Evolutionary conservation across 495 filamentous ascomycete genomes (phyloP).

Genomic region (Neurospora intermedia): DNA sequence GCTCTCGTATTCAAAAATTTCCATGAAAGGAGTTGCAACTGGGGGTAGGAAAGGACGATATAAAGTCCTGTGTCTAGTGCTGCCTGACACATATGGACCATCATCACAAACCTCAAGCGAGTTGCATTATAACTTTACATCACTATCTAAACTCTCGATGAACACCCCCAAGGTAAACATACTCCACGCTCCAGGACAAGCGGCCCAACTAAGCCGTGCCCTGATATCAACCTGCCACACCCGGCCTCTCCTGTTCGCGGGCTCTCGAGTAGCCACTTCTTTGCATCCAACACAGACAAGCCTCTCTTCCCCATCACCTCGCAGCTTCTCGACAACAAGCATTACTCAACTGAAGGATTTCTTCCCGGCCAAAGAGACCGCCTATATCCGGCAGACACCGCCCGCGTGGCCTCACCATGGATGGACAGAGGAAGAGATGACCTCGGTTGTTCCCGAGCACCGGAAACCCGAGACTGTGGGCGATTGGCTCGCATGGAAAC

Average conservation of each 20-base stretch:
- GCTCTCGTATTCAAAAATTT: neutral
- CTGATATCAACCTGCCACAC: conserved; percentile 14
- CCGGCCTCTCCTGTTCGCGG: conserved; percentile 7
- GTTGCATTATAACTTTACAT: neutral
- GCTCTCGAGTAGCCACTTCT: conserved; percentile 10
- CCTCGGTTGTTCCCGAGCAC: conserved; percentile 28
- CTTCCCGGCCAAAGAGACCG: conserved; percentile 38
- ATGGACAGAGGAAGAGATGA: conserved; percentile 40
- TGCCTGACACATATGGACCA: neutral
- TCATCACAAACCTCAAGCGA: neutral
- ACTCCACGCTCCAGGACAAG: conserved; percentile 26
- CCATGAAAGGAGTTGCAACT: neutral
- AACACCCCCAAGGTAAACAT: conserved; percentile 20
- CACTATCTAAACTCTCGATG: conserved; percentile 5
- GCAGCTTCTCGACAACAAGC: conserved; percentile 32
- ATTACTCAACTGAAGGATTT: conserved; percentile 29
- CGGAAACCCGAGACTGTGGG: conserved; percentile 27
- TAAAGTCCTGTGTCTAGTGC: neutral
- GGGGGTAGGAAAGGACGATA: neutral
- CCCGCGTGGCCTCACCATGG: conserved; percentile 61
- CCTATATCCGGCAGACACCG: conserved; percentile 37
- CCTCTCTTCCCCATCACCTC: conserved; percentile 6
- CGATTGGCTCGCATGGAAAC: conserved; percentile 37
- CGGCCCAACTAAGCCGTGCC: conserved; percentile 20
- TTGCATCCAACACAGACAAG: conserved; percentile 1